A percentile compares a stretch with the other conserved stretches of the same genome.
Conservation (phyloP, 2,329 filamentous ascomycete species). For the Aspergillus bombycis region DNA sequence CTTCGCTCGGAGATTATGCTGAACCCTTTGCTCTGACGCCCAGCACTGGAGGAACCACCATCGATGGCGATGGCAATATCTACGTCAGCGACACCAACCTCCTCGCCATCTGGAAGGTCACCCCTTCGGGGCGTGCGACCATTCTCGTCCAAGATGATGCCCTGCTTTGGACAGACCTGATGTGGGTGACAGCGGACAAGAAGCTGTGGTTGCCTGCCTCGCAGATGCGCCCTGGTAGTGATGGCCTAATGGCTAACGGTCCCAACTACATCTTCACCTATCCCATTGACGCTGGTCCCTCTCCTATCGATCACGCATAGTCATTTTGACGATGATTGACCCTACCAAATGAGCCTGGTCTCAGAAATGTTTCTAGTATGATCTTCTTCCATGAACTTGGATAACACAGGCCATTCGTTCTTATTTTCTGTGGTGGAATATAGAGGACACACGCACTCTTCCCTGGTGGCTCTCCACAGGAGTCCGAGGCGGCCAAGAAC, state of each 20-base stretch:
- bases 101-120: conserved; percentile 14
- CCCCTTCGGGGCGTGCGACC: conserved; percentile 3
- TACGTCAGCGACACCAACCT: conserved; percentile 40
- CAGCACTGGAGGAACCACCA: conserved; percentile 42
- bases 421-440: too few species aligned
- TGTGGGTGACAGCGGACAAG: conserved; percentile 11
- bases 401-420: too few species aligned
- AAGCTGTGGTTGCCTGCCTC: conserved; percentile 13
- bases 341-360: too few species aligned
- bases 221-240: conserved; percentile 5
- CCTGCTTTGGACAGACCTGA: conserved; percentile 10
- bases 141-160: conserved; percentile 10
- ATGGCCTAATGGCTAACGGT: conserved; percentile 9
- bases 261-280: conserved; percentile 11
- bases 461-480: too few species aligned
- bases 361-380: too few species aligned
- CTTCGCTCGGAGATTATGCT: conserved; percentile 12
- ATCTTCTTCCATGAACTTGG: too few species aligned
- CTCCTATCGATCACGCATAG: conserved; percentile 9
- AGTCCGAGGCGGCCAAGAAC: too few species aligned
- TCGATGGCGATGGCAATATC: conserved; percentile 43
- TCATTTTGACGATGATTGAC: not conserved
- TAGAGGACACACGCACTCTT: too few species aligned
- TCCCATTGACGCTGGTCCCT: conserved; percentile 5
- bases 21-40: conserved; percentile 38